phyloP scores from a whole-genome alignment of 306 rosid genomes.

The Sesbania bispinosa region DNA sequence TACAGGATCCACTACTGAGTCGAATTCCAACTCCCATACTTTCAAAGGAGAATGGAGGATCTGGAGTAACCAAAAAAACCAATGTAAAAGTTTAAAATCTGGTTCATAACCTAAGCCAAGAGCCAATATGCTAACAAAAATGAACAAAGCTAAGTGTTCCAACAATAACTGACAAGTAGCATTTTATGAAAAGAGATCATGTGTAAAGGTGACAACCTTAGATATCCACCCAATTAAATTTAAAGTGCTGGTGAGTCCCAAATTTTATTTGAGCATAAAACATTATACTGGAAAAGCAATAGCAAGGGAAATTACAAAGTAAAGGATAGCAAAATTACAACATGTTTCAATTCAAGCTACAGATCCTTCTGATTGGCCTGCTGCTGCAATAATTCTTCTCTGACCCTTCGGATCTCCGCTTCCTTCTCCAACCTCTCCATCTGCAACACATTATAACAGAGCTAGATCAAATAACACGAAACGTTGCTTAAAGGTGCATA shows the following conservation, averaged over 20 bases:
- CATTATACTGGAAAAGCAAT: conserved; percentile 23
- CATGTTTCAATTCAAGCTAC: conserved; percentile 54
- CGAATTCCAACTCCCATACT: not conserved
- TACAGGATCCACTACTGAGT: not conserved
- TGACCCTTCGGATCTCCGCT: conserved; percentile 79
- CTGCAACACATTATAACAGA: conserved; percentile 32
- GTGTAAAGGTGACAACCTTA: not conserved
- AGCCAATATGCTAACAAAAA: too few relatives aligned
- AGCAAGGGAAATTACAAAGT: conserved; percentile 26
- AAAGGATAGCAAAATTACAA: too few relatives aligned
- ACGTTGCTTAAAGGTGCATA: not conserved
- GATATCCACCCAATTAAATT: conserved; percentile 21
- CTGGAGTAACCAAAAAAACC: not conserved
- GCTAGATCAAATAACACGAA: not conserved
- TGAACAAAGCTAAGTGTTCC: conserved; percentile 16
- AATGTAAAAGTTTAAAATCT: too few relatives aligned
- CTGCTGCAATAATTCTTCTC: conserved; percentile 64
- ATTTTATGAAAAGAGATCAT: conserved; percentile 12
- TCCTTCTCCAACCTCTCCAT: conserved; percentile 73
- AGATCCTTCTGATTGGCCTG: conserved; percentile 59
- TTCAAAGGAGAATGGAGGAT: not conserved
- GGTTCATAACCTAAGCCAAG: not conserved
- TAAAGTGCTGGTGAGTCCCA: not conserved
- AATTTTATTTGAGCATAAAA: conserved; percentile 26
- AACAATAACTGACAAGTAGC: not conserved